Evolutionary conservation across 495 filamentous ascomycete genomes (phyloP).

Genomic region (Daldinia bambusicola): DNA sequence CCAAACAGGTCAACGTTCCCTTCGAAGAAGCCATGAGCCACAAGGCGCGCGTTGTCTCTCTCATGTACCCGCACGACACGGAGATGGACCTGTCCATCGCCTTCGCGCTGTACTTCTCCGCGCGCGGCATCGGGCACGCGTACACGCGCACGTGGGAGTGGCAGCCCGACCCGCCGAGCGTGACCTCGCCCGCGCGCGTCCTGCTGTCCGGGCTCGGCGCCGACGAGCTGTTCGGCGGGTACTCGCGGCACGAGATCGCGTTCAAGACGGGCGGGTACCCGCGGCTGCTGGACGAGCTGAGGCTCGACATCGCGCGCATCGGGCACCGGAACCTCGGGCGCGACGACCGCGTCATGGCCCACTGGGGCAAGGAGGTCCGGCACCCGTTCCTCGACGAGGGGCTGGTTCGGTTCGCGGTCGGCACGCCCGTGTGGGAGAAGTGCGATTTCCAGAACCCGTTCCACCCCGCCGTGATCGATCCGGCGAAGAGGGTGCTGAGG

Average conservation of each 20-base stretch:
- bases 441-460: conserved; percentile 74
- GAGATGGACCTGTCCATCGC: conserved; percentile 99
- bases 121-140: conserved; percentile 75
- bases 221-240: conserved; percentile 96
- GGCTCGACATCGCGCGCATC: conserved; percentile 85
- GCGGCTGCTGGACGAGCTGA: conserved; percentile 82
- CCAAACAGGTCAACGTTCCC: conserved; percentile 77
- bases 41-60: conserved; percentile 70
- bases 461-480: conserved; percentile 65
- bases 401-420: conserved; percentile 82
- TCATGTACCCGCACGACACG: conserved; percentile 93
- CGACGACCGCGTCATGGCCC: conserved; percentile 88
- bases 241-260: conserved; percentile 83
- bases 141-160: conserved; percentile 36
- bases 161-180: conserved; percentile 58
- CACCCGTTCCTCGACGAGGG: conserved; percentile 92
- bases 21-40: conserved; percentile 79
- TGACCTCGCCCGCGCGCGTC: conserved; percentile 75
- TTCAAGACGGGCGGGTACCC: conserved; percentile 72
- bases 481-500: conserved; percentile 82
- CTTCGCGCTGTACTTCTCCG: conserved; percentile 90
- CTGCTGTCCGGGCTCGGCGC: conserved; percentile 93
- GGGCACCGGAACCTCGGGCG: conserved; percentile 93
- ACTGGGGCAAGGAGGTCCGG: conserved; percentile 91
- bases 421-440: conserved; percentile 79